Evolutionary conservation across 345 rosid species (phyloP).

Genomic region (Melaleuca quinquenervia): DNA sequence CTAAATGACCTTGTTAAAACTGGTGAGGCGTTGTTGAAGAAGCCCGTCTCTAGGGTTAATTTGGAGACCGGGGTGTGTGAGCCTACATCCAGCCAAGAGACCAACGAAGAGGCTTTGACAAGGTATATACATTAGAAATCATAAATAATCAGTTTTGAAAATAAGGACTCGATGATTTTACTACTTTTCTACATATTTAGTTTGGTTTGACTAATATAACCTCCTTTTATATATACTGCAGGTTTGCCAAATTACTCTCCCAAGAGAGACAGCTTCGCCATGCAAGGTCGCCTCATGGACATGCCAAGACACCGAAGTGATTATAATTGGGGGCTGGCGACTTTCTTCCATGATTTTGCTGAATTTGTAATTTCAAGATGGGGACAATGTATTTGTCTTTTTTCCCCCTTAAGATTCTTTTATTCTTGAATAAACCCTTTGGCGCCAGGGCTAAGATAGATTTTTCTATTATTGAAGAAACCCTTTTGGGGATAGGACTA

Average conservation of each 20-base stretch:
- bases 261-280: slow-evolving; percentile 41
- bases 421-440: neutral
- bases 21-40: slow-evolving; percentile 48
- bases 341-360: neutral
- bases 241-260: slow-evolving; percentile 53
- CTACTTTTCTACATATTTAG: neutral
- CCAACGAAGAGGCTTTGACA: slow-evolving; percentile 51
- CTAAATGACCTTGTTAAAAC: slow-evolving; percentile 42
- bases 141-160: neutral
- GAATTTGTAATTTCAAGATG: neutral
- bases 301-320: neutral
- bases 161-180: neutral
- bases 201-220: neutral
- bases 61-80: slow-evolving; percentile 38
- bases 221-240: neutral
- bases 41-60: slow-evolving; percentile 51
- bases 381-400: neutral
- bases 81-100: slow-evolving; percentile 8
- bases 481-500: neutral
- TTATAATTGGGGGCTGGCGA: neutral
- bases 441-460: neutral
- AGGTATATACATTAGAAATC: neutral
- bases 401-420: neutral
- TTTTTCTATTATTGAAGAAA: neutral
- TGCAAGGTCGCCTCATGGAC: slow-evolving; percentile 22